Conservation (phyloP, 2,329 filamentous ascomycete species). For the Colletotrichum acutatum region DNA sequence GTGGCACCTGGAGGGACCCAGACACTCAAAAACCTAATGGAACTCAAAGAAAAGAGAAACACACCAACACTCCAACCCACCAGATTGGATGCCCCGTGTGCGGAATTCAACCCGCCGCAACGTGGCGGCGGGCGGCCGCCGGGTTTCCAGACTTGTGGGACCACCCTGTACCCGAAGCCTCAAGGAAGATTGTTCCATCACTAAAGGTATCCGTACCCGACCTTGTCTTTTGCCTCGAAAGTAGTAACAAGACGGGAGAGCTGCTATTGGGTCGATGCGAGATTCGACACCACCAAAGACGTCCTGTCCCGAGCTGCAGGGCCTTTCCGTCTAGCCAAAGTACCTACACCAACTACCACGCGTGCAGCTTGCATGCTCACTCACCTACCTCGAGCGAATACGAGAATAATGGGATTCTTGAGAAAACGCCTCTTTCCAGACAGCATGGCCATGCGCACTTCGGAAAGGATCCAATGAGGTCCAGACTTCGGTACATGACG, state of each 20-base stretch:
- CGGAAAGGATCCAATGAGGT: not conserved
- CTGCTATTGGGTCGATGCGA: not conserved
- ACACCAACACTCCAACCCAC: too few relatives aligned
- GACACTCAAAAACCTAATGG: not conserved
- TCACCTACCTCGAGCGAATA: not conserved
- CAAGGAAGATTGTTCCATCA: too few relatives aligned
- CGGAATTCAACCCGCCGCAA: not conserved
- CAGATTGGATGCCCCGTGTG: not conserved
- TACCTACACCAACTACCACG: not conserved
- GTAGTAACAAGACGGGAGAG: not conserved
- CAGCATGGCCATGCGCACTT: not conserved
- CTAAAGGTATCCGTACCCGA: too few relatives aligned
- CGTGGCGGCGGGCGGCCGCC: constrained; percentile 8
- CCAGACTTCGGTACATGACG: not conserved
- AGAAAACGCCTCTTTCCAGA: not conserved
- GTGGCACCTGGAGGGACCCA: not conserved
- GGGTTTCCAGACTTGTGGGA: not conserved
- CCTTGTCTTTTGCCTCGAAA: too few relatives aligned
- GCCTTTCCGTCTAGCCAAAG: not conserved
- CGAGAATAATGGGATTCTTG: not conserved
- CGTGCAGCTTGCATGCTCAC: not conserved
- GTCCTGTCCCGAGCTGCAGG: not conserved
- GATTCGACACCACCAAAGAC: not conserved
- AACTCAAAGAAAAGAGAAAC: too few relatives aligned
- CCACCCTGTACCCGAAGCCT: too few relatives aligned